Percentiles rank a stretch among this genome's conserved stretches.
Evolutionary conservation across 2,329 filamentous ascomycete species (phyloP).

Genomic region (Alternaria ventricosa): DNA sequence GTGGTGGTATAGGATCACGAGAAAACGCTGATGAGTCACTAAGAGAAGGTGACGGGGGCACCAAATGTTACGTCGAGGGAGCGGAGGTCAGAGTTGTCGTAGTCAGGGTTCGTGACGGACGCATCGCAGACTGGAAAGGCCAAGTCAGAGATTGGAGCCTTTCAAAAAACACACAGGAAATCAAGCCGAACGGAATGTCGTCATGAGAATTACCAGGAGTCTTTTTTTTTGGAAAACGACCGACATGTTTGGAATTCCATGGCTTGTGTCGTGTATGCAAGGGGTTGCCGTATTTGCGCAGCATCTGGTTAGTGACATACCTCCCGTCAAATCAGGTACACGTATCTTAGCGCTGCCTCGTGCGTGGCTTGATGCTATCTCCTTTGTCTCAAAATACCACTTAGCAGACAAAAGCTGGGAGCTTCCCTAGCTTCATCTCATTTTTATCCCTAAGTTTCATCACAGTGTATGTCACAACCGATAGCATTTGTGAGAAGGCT

Average conservation of each 20-base stretch:
- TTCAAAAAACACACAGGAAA: not conserved
- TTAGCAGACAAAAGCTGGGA: not conserved
- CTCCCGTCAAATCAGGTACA: not conserved
- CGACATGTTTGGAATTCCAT: not conserved
- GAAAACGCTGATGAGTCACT: slow-evolving; percentile 50
- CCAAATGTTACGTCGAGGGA: slow-evolving; percentile 75
- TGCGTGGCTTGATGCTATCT: slow-evolving; percentile 7
- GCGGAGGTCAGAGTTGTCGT: slow-evolving; percentile 87
- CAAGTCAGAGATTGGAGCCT: slow-evolving; percentile 77
- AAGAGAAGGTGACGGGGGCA: slow-evolving; percentile 54
- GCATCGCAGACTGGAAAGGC: slow-evolving; percentile 96
- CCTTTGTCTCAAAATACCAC: slow-evolving; percentile 12
- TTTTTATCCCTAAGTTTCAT: not conserved
- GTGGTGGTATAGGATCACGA: slow-evolving; percentile 51
- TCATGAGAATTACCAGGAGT: not conserved
- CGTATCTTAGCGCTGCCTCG: not conserved
- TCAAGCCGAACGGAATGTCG: not conserved
- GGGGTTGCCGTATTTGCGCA: not conserved
- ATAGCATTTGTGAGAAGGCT: not conserved
- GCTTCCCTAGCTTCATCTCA: not conserved
- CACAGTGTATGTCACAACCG: rapidly evolving
- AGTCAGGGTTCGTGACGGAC: slow-evolving; percentile 81
- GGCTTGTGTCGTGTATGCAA: slow-evolving; percentile 3
- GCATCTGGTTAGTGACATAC: not conserved
- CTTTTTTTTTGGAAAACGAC: not conserved